A percentile compares a stretch with the other conserved stretches of the same genome.
Conservation (phyloP, 352 stramenopile genomes). For the Pythium brachiatum region DNA sequence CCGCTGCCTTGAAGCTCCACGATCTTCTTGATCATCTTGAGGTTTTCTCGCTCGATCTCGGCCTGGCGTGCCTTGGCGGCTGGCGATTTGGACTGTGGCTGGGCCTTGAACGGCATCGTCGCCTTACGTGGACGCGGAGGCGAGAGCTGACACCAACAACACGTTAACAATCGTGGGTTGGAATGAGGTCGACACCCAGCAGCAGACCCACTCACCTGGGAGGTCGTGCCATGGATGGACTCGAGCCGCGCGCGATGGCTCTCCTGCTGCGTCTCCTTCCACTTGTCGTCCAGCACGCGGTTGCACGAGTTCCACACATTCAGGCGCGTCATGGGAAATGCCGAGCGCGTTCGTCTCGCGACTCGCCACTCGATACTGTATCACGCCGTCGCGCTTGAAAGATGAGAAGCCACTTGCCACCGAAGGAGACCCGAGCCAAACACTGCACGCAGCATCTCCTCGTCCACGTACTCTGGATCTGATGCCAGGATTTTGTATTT, state of each 20-base stretch:
- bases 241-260: constrained; percentile 46
- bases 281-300: constrained; percentile 41
- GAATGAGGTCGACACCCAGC: no score
- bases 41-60: constrained; percentile 56
- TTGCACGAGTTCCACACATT: constrained; percentile 47
- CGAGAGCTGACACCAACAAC: neutral
- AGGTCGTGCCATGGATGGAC: constrained; percentile 32
- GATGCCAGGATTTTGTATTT: neutral
- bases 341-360: neutral
- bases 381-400: neutral
- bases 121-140: constrained; percentile 1
- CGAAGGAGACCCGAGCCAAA: neutral
- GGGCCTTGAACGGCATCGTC: constrained; percentile 13
- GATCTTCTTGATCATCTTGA: constrained; percentile 58
- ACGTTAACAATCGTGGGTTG: neutral
- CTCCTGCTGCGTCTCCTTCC: constrained; percentile 36
- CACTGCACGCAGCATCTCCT: neutral
- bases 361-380: neutral
- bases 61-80: constrained; percentile 46
- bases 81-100: constrained; percentile 40
- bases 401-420: neutral
- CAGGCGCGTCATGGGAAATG: constrained; percentile 22
- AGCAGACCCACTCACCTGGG: constrained; percentile 1
- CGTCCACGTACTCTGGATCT: constrained; percentile 13
- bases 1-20: constrained; percentile 38